Conservation (phyloP, 2,329 filamentous ascomycete species). For the Nothopassalora personata region DNA sequence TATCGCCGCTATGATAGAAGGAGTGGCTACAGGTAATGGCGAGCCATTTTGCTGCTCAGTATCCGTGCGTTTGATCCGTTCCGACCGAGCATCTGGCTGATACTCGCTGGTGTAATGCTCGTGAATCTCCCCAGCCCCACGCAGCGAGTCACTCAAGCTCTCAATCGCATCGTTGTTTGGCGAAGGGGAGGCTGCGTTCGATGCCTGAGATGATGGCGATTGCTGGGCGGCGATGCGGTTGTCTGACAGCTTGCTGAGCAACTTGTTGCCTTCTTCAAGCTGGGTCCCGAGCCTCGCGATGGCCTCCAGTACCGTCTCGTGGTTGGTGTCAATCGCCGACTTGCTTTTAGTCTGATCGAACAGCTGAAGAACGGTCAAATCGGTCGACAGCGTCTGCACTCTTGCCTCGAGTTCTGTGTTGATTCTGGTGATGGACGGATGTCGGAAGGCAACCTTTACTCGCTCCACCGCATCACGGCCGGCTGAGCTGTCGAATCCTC, state of each 20-base stretch:
- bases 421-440: slow-evolving; percentile 13
- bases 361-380: slow-evolving; percentile 17
- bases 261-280: slow-evolving; percentile 9
- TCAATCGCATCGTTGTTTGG: slow-evolving; percentile 9
- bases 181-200: neutral
- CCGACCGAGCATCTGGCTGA: slow-evolving; percentile 15
- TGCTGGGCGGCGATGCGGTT: neutral
- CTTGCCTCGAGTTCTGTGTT: slow-evolving; percentile 20
- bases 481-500: neutral
- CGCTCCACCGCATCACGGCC: neutral
- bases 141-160: slow-evolving; percentile 11
- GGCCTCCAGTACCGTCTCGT: slow-evolving; percentile 8
- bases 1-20: neutral
- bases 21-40: neutral
- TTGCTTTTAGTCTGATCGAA: slow-evolving; percentile 16
- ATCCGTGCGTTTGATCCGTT: slow-evolving; percentile 6
- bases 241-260: neutral
- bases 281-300: slow-evolving; percentile 7
- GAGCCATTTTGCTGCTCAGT: neutral
- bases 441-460: slow-evolving; percentile 8
- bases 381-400: slow-evolving; percentile 17
- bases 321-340: slow-evolving; percentile 10
- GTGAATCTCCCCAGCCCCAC: slow-evolving; percentile 16
- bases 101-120: slow-evolving; percentile 18
- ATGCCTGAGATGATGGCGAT: neutral